Evolutionary conservation across 1,284 basidiomycete genomes (phyloP).

Genomic region (Malassezia caprae): DNA sequence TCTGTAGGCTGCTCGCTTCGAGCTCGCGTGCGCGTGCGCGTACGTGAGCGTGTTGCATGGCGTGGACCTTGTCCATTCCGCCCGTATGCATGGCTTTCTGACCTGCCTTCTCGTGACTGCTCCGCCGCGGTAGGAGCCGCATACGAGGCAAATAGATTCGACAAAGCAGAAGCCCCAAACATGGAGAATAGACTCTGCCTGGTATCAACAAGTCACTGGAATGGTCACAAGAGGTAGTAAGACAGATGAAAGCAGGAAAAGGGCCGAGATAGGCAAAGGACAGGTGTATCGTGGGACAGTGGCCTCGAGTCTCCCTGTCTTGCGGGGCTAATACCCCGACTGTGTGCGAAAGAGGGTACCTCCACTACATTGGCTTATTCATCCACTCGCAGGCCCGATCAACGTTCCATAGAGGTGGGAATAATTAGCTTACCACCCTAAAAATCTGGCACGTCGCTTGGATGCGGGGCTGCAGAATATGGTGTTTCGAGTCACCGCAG

Average conservation of each 20-base stretch:
- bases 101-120: not conserved
- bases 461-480: no score
- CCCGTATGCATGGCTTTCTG: not conserved
- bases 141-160: not conserved
- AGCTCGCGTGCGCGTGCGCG: slow-evolving; percentile 5
- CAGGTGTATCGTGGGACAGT: not conserved
- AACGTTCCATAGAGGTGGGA: not conserved
- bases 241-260: not conserved
- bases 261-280: not conserved
- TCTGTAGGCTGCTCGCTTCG: not conserved
- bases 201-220: not conserved
- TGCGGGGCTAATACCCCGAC: not conserved
- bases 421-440: not conserved
- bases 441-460: not conserved
- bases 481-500: no score
- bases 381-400: not conserved
- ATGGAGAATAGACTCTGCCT: not conserved
- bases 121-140: not conserved
- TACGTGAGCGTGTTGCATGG: slow-evolving; percentile 8
- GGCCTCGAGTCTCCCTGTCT: not conserved
- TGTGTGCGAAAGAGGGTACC: not conserved
- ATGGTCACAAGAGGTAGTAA: not conserved
- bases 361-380: not conserved
- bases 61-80: not conserved
- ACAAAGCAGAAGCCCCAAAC: not conserved